Evolutionary conservation across 352 stramenopile genomes (phyloP), one percentile per base, ranked within the genome.

Genomic region (Globisporangium canariense): DNA sequence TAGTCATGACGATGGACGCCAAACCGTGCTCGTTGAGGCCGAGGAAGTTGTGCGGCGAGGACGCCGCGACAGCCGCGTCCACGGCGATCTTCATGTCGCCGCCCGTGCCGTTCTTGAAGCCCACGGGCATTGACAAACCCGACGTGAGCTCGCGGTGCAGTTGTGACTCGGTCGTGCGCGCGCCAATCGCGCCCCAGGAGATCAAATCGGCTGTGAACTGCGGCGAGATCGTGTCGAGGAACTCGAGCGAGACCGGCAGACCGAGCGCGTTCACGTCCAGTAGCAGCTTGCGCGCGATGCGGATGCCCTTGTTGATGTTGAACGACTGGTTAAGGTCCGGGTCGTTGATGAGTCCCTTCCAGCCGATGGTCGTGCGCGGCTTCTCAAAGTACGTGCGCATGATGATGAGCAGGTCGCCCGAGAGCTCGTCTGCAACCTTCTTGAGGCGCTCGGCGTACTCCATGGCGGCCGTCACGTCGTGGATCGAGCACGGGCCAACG

Each of bases 331-430:
- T 78, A 41, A 97, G 83, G 67, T 97, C 85, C 54, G 89, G 89
- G 71, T 97, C 87, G 67, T 97, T 97, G 77, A 97, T 97, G 65
- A 97, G 66, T 8, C 89, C 89, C 65, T 97, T 97, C 89, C 89
- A 97, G 51, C 89, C 89, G 2, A 97, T 82, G 8, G 89, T 97
- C 40, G 89, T 97, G 49, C 89, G 83, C 25, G 89, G 89, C 72
- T 97, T 97, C 66, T 97, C 89, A 66, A 97, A 97, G 81, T 97
- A 97, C 65, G 94, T 84, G 54, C 89, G 88, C 89, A 97, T 97
- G 68, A 97, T 69, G 61, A 97, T 92, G 41, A 96, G 68, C 59
- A 97, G 66, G 64, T 97, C 89, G 58, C 91, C 79, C 49, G 79
- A 79, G 32, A 97, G 66, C 68, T 90, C 94, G 74, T 96, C 88